Percentiles rank a stretch among this genome's conserved stretches.
Evolutionary conservation across 371 early-diverging fungal species (phyloP).

Genomic region (Gilbertella persicaria): DNA sequence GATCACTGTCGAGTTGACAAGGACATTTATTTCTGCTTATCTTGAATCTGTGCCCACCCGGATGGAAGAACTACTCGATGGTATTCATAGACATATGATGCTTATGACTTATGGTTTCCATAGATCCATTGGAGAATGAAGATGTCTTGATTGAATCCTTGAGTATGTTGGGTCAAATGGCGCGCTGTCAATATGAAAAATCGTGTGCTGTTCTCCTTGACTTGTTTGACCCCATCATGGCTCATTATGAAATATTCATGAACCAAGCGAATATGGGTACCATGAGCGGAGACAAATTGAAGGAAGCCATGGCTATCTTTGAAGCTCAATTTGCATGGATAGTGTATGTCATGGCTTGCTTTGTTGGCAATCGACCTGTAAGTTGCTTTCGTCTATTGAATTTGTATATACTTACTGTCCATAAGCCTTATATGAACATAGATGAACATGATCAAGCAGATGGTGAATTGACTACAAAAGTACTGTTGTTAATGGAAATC

Average conservation of each 20-base stretch:
- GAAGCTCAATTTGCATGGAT: conserved; percentile 77
- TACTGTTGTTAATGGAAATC: conserved; percentile 52
- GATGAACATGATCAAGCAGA: conserved; percentile 61
- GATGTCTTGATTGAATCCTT: conserved; percentile 65
- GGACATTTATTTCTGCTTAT: conserved; percentile 50
- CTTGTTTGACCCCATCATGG: conserved; percentile 64
- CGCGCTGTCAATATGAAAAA: conserved; percentile 68
- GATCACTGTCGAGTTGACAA: conserved; percentile 36
- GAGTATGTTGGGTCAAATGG: conserved; percentile 69
- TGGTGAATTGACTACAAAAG: conserved; percentile 56
- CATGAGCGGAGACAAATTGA: conserved; percentile 25
- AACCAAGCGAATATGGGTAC: conserved; percentile 21
- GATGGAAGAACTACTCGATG: conserved; percentile 60
- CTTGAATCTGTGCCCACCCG: conserved; percentile 50
- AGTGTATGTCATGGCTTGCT: conserved; percentile 70
- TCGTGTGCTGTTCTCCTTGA: conserved; percentile 55
- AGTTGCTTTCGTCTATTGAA: conserved; percentile 7
- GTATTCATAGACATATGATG: no score
- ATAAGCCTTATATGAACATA: conserved; percentile 56
- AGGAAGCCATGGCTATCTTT: conserved; percentile 41
- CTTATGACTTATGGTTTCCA: no score
- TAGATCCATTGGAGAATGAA: conserved; percentile 74
- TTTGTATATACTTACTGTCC: no score
- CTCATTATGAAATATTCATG: conserved; percentile 49
- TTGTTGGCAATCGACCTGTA: conserved; percentile 65